A percentile compares a stretch with the other conserved stretches of the same genome.
phyloP scores from a whole-genome alignment of 75 land plant genomes.

The Sequoia sempervirens region DNA sequence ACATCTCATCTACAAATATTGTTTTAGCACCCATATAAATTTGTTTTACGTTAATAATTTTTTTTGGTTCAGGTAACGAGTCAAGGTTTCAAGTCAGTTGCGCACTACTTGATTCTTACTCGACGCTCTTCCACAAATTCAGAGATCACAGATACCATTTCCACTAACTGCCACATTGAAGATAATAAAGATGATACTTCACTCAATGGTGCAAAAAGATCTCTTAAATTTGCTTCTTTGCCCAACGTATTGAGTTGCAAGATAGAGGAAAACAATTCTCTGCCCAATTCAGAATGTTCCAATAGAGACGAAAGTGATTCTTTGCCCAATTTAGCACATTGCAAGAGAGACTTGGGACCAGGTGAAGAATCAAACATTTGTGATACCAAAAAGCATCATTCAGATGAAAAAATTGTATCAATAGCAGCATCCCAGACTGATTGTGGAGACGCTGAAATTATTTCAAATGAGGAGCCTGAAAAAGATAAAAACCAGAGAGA shows the following conservation, averaged over 20 bases:
- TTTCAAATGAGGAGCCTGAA: neutral
- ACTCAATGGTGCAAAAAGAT: neutral
- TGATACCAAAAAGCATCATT: neutral
- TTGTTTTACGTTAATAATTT: neutral
- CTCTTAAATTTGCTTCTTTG: neutral
- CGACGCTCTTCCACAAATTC: conserved; percentile 1
- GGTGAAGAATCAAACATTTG: neutral
- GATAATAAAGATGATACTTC: neutral
- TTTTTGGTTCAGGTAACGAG: conserved; percentile 23
- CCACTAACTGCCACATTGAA: neutral
- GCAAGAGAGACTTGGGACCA: neutral
- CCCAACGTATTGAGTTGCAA: too few relatives aligned
- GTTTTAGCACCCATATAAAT: neutral
- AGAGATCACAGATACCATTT: neutral
- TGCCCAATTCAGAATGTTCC: neutral
- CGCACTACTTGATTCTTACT: conserved; percentile 83
- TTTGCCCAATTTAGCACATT: too few relatives aligned
- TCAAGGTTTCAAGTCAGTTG: conserved; percentile 78
- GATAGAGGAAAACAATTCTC: neutral
- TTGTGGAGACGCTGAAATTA: neutral
- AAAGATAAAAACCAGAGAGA: neutral
- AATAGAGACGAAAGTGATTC: neutral
- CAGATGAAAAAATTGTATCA: neutral
- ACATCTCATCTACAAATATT: neutral
- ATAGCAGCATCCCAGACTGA: neutral